phyloP scores from a whole-genome alignment of 768 basidiomycete genomes.

The Leucosporidium yakuticum region DNA sequence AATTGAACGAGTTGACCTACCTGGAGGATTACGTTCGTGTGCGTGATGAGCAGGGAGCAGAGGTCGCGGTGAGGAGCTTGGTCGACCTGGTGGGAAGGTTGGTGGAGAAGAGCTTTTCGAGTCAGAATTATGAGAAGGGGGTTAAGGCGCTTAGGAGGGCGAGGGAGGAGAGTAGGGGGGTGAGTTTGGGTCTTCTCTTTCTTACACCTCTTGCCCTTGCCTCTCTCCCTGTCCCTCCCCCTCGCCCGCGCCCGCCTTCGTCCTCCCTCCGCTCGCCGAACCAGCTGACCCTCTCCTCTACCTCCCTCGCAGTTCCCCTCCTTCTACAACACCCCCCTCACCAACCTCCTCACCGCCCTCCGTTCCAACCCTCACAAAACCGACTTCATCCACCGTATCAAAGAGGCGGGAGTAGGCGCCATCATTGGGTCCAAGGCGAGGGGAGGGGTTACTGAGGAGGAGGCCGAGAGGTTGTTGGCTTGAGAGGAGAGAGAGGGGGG shows the following conservation, averaged over 20 bases:
- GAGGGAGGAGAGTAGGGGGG: slow-evolving; percentile 62
- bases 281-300: neutral
- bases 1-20: too few relatives aligned
- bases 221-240: neutral
- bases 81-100: slow-evolving; percentile 55
- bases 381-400: neutral
- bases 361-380: neutral
- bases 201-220: neutral
- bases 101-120: slow-evolving; percentile 51
- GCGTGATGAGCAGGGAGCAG: slow-evolving; percentile 70
- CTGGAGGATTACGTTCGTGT: neutral
- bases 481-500: too few relatives aligned
- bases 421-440: neutral
- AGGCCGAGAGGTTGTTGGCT: neutral
- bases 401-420: neutral
- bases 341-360: neutral
- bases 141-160: slow-evolving; percentile 64
- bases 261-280: too few relatives aligned
- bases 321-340: neutral
- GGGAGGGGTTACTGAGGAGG: neutral
- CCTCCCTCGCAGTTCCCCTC: neutral
- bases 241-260: too few relatives aligned
- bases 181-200: slow-evolving; percentile 40
- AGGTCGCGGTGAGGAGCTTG: slow-evolving; percentile 64
- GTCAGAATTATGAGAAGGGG: slow-evolving; percentile 61